phyloP scores from a whole-genome alignment of 176 grass and related monocot genomes.

The Chloris gayana region DNA sequence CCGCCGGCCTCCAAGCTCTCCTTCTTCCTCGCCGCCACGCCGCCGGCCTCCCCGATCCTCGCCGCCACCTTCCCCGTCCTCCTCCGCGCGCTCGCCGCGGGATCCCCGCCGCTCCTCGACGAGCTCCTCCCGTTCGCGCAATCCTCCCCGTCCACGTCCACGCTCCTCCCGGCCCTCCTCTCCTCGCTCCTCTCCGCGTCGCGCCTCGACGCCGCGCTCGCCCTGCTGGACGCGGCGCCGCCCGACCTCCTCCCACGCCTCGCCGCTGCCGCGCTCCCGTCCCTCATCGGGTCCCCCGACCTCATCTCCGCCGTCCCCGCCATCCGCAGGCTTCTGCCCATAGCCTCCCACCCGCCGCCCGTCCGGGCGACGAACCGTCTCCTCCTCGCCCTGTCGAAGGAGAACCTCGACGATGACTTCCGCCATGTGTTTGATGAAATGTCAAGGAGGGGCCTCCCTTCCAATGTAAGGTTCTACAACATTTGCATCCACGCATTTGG shows the following conservation, averaged over 20 bases:
- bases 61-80: conserved; percentile 52
- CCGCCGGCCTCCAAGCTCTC: conserved; percentile 75
- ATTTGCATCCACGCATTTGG: conserved; percentile 86
- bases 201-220: conserved; percentile 53
- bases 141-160: conserved; percentile 22
- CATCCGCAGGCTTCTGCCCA: conserved; percentile 50
- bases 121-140: conserved; percentile 55
- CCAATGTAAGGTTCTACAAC: conserved; percentile 73
- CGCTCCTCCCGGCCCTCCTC: conserved; percentile 36
- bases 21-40: conserved; percentile 65
- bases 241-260: conserved; percentile 50
- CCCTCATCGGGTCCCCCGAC: conserved; percentile 59
- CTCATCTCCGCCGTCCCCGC: conserved; percentile 48
- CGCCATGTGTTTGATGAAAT: conserved; percentile 75
- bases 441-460: conserved; percentile 51
- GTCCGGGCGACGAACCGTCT: conserved; percentile 55
- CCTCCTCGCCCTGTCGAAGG: conserved; percentile 56
- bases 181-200: conserved; percentile 50
- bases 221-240: conserved; percentile 55
- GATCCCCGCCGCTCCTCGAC: conserved; percentile 53
- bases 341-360: conserved; percentile 40
- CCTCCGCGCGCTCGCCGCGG: conserved; percentile 45
- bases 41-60: conserved; percentile 42
- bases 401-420: conserved; percentile 61
- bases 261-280: conserved; percentile 62